A percentile compares a stretch with the other conserved stretches of the same genome.
phyloP scores from a whole-genome alignment of 495 filamentous ascomycete genomes.

The Xylaria nigripes region DNA sequence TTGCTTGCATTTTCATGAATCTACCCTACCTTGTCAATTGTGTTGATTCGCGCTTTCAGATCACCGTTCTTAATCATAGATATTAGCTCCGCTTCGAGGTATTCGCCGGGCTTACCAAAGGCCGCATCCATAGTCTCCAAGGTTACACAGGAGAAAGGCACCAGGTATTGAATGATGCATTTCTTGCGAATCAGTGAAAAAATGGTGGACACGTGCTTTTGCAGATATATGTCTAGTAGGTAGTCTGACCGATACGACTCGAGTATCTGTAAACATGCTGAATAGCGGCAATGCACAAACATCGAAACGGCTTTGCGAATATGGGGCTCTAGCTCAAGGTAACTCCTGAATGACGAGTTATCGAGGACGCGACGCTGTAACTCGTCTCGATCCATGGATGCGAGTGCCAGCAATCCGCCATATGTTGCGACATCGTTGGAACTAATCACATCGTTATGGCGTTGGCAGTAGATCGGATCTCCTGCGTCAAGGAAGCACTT shows the following conservation, averaged over 20 bases:
- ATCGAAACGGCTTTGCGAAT: conserved; percentile 81
- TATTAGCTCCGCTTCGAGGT: conserved; percentile 68
- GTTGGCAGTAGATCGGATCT: conserved; percentile 42
- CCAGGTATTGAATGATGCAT: conserved; percentile 83
- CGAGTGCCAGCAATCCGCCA: conserved; percentile 82
- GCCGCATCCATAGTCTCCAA: conserved; percentile 60
- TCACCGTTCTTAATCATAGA: conserved; percentile 62
- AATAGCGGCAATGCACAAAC: conserved; percentile 84
- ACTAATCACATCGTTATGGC: conserved; percentile 64
- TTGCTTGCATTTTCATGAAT: not conserved
- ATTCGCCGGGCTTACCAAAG: conserved; percentile 48
- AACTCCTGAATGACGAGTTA: conserved; percentile 69
- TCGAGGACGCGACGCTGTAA: conserved; percentile 72
- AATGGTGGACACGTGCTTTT: conserved; percentile 61
- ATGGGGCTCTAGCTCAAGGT: conserved; percentile 88
- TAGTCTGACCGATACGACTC: conserved; percentile 78
- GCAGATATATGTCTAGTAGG: conserved; percentile 79
- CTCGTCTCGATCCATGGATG: conserved; percentile 72
- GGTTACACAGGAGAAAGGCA: conserved; percentile 70
- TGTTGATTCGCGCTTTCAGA: conserved; percentile 76
- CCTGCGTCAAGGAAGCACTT: conserved; percentile 55
- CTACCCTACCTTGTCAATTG: conserved; percentile 58
- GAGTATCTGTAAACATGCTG: conserved; percentile 70
- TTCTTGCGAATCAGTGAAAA: conserved; percentile 73
- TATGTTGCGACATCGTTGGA: conserved; percentile 89